Evolutionary conservation across 768 basidiomycete species (phyloP), one percentile per base, ranked within the genome.

Genomic region (Roridomyces roridus): DNA sequence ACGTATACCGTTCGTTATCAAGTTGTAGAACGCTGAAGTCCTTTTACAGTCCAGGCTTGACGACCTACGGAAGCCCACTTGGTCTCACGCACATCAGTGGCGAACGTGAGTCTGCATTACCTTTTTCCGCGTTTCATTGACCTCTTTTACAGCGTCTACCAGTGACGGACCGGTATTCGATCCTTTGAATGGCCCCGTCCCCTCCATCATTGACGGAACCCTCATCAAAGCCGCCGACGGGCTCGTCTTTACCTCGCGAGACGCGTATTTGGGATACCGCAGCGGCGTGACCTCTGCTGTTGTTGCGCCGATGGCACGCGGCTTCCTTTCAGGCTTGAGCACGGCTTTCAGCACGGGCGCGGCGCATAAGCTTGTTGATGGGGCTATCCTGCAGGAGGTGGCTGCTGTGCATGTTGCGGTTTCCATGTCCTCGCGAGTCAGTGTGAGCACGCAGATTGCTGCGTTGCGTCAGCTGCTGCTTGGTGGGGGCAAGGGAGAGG

Each of bases 391-490:
- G 28, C 82, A 90, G 65, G 82, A 85, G 9, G 72, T 80, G 6
- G 80, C 83, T 5, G 89, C 86, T 4, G 68, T 94, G 8, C 91
- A 93, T 67, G 72, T 95, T 58, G 68, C 80, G 5, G 67, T 96
- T 40, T 71, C 76, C 5, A 82, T 84, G 64, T 72, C 73, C 26
- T 52, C 76, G 76, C 8, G 55, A 35, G 64, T 75, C 70, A 89
- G 91, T 57, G 79, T 92, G 20, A 93, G 92, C 70, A 89, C 87
- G 17, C 86, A 94, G 61, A 87, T 96, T 56, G 87, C 87, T 12
- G 77, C 85, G 3, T 73, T 97, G 46, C 81, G 93, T 1, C 76
- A 80, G 8, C 73, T 94, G 36, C 76, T 96, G 8, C 73, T 87
- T 9, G 74, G 70, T 20, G 70, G 77, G 12, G 55, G 62, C 2